Conservation (phyloP, 495 filamentous ascomycete species). For the Aspergillus biplanus region DNA sequence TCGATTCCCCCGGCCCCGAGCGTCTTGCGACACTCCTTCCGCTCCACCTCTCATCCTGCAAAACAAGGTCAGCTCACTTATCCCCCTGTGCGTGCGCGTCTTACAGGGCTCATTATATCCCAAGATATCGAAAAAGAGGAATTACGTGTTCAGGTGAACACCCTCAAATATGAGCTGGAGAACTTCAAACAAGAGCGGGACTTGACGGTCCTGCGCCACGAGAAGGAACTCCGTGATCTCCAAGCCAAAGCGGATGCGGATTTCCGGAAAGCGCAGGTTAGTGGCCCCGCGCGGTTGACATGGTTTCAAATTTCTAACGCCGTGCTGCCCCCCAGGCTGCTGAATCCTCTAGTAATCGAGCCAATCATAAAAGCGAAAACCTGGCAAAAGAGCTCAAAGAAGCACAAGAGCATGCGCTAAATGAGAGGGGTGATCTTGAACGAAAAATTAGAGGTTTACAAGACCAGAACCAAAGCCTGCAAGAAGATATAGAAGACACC, state of each 20-base stretch:
- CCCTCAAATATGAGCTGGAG: constrained; percentile 71
- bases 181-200: constrained; percentile 85
- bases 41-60: constrained; percentile 29
- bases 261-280: constrained; percentile 76
- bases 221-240: constrained; percentile 79
- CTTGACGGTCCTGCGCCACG: constrained; percentile 70
- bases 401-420: constrained; percentile 63
- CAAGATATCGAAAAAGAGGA: constrained; percentile 63
- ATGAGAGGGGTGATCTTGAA: constrained; percentile 72
- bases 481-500: constrained; percentile 79
- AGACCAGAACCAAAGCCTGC: constrained; percentile 69
- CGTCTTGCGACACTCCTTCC: constrained; percentile 35
- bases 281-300: constrained; percentile 4
- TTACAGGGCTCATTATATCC: constrained; percentile 20
- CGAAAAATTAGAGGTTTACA: constrained; percentile 68
- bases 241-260: constrained; percentile 79
- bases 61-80: constrained; percentile 32
- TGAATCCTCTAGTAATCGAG: constrained; percentile 69
- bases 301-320: constrained; percentile 17
- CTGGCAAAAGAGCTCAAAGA: constrained; percentile 74
- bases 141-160: constrained; percentile 68
- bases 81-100: neutral
- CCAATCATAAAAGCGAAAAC: constrained; percentile 70
- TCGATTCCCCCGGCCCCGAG: constrained; percentile 34
- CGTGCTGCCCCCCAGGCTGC: constrained; percentile 46